Conservation (phyloP, 805 yeast genomes). For the Scheffersomyces stipitis region DNA sequence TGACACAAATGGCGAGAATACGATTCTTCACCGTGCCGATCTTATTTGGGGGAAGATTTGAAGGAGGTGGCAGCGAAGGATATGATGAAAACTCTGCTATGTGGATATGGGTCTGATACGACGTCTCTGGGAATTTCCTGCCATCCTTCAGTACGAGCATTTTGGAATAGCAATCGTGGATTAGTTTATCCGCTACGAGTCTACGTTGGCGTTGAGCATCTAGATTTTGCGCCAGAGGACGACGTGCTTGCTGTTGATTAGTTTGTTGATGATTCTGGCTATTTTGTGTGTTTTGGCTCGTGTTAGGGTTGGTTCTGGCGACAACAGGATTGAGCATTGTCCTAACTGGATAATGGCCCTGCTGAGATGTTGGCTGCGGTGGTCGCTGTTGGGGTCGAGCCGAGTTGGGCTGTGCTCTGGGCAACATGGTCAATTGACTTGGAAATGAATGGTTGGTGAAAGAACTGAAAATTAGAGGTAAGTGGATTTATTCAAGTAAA, state of each 20-base stretch:
- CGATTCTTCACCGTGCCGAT: slow-evolving; percentile 53
- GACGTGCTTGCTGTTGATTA: neutral
- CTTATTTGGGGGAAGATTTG: slow-evolving; percentile 40
- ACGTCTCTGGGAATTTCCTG: slow-evolving; percentile 22
- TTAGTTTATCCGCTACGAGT: slow-evolving; percentile 30
- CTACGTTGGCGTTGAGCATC: slow-evolving; percentile 12
- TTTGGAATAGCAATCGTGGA: slow-evolving; percentile 40
- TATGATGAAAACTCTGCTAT: slow-evolving; percentile 72
- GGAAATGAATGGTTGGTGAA: too few relatives aligned
- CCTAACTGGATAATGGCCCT: too few relatives aligned
- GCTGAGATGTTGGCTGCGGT: too few relatives aligned
- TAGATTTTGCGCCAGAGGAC: neutral
- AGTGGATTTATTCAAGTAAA: too few relatives aligned
- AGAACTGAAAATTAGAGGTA: too few relatives aligned
- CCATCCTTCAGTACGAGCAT: slow-evolving; percentile 21
- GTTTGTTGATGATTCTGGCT: slow-evolving; percentile 1
- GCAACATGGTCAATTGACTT: too few relatives aligned
- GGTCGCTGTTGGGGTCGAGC: slow-evolving; percentile 4
- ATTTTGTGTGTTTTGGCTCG: too few relatives aligned
- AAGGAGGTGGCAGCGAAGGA: slow-evolving; percentile 70
- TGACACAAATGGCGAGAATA: slow-evolving; percentile 59
- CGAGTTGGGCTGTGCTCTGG: slow-evolving; percentile 2
- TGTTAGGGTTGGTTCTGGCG: too few relatives aligned
- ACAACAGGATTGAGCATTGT: too few relatives aligned
- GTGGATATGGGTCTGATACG: slow-evolving; percentile 74